Evolutionary conservation across 331 rosid species (phyloP), one percentile per base, ranked within the genome.

Genomic region (Pyracantha coccinea): DNA sequence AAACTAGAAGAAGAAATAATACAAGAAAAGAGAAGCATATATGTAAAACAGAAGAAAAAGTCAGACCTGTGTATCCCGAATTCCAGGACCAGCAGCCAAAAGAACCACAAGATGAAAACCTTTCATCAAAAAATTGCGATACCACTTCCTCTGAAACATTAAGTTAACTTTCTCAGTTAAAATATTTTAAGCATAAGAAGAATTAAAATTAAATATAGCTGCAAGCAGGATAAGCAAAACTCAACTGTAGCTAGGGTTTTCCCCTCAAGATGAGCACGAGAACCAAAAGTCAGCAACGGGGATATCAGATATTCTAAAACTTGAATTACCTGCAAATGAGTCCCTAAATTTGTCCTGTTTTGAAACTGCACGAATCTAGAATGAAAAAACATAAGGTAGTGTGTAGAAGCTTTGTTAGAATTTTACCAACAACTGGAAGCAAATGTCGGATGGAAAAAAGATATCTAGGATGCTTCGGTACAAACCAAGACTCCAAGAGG

Each of bases 41-140:
- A 38, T 38, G 45, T 38, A 73, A 57, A 62, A 54, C 74, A 66
- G 19, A 57, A 17, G 73, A 53, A 57, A 57, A 20, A 21, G 12
- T 21, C 28, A 71, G 75, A 89, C 98, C 92, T 94, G 98, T 45
- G 98, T 94, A 82, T 94, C 98, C 75, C 98, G 93, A 75, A 94
- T 69, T 68, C 98, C 98, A 28, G 98, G 92, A 82, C 98, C 98
- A 38, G 98, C 95, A 73, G 97, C 86, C 87, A 94, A 52, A 75
- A 94, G 95, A 86, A 94, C 98, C 82, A 91, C 96, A 59, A 94
- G 89, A 90, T 94, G 97, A 83, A 94, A 94, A 77, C 98, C 98
- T 90, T 86, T 94, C 98, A 94, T 94, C 85, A 94, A 90, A 80
- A 89, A 90, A 78, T 94, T 94, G 78, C 98, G 96, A 84, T 91